These are phyloP conservation scores for Vishniacozyma victoriae DNA, from an alignment of 768 basidiomycete genomes.

Conservation along the genomic window DNA sequence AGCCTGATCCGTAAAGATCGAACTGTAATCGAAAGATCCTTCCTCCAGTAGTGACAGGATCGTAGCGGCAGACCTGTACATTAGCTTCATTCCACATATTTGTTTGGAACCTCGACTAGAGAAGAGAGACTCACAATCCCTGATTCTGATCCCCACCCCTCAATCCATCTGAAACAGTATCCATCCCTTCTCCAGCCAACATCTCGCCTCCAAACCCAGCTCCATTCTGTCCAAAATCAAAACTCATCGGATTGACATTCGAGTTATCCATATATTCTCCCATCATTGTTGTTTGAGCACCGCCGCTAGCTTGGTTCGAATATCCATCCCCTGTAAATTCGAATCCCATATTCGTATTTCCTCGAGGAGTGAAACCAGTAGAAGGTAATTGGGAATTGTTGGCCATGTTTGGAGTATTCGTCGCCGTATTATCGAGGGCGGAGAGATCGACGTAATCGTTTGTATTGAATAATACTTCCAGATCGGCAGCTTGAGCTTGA, in stretches of 20 bases:
- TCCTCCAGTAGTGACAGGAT: slow-evolving; percentile 44
- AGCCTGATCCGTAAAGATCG: slow-evolving; percentile 43
- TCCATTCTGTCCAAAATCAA: slow-evolving; percentile 20
- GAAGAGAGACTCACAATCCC: slow-evolving; percentile 24
- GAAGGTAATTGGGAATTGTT: background rate
- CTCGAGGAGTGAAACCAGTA: background rate
- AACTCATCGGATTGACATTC: slow-evolving; percentile 8
- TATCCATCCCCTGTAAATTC: slow-evolving; percentile 11
- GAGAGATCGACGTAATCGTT: slow-evolving; percentile 44
- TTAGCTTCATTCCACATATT: background rate
- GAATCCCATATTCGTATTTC: slow-evolving; percentile 2
- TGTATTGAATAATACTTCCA: slow-evolving; percentile 44
- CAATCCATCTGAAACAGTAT: slow-evolving; percentile 34
- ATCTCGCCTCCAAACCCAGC: slow-evolving; percentile 30
- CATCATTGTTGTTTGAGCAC: no score
- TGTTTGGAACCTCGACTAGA: background rate
- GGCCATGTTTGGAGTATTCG: no score
- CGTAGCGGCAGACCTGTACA: slow-evolving; percentile 40
- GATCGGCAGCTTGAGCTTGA: slow-evolving; percentile 15
- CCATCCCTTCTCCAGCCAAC: slow-evolving; percentile 35
- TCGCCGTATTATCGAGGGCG: slow-evolving; percentile 22
- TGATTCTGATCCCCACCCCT: slow-evolving; percentile 17
- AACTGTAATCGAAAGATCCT: slow-evolving; percentile 43
- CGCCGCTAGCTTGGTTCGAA: background rate
- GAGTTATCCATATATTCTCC: background rate